Evolutionary conservation across 1,284 basidiomycete genomes (phyloP).

Genomic region (Wallemia ichthyophaga): DNA sequence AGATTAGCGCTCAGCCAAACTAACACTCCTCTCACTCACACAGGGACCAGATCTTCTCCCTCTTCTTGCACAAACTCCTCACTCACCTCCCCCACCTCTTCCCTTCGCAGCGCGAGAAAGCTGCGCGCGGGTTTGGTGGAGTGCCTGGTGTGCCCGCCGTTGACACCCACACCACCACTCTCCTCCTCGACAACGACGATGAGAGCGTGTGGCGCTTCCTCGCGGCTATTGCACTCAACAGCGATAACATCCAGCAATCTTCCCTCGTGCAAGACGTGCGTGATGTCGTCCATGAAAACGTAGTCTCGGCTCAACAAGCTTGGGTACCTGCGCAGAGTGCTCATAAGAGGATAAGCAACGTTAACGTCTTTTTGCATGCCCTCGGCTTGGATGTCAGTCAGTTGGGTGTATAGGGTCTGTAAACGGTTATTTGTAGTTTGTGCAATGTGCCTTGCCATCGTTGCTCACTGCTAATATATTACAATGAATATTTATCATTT

Average conservation of each 20-base stretch:
- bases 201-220: slow-evolving; percentile 79
- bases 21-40: no score
- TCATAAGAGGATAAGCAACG: slow-evolving; percentile 23
- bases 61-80: slow-evolving; percentile 45
- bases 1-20: not conserved
- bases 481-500: no score
- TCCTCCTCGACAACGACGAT: slow-evolving; percentile 36
- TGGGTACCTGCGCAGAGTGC: slow-evolving; percentile 19
- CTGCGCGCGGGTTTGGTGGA: slow-evolving; percentile 15
- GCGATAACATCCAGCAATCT: slow-evolving; percentile 54
- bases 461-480: no score
- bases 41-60: slow-evolving; percentile 41
- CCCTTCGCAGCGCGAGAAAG: slow-evolving; percentile 40
- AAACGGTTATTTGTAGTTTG: no score
- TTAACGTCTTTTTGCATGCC: slow-evolving; percentile 58
- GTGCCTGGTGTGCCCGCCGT: slow-evolving; percentile 24
- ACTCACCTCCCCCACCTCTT: slow-evolving; percentile 52
- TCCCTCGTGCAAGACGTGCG: slow-evolving; percentile 54
- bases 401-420: slow-evolving; percentile 4
- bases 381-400: slow-evolving; percentile 55
- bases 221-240: slow-evolving; percentile 59
- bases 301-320: slow-evolving; percentile 41
- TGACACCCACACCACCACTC: slow-evolving; percentile 12
- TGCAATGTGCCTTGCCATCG: no score
- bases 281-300: slow-evolving; percentile 73